A percentile compares a stretch with the other conserved stretches of the same genome.
Evolutionary conservation across 257 asterid species (phyloP).

Genomic region (Penstemon davidsonii): DNA sequence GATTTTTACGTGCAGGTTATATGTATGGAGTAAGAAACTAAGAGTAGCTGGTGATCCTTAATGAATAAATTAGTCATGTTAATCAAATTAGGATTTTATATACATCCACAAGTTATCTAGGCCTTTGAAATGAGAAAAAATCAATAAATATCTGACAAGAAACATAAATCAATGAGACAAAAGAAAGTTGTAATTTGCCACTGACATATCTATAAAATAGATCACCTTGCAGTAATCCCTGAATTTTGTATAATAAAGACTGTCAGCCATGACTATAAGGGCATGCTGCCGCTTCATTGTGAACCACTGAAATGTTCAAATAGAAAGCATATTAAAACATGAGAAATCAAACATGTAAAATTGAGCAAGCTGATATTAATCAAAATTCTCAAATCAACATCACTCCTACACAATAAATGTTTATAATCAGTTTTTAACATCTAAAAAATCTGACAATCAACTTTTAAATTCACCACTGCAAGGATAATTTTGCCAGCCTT

Average conservation of each 20-base stretch:
- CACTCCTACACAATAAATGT: slow-evolving; percentile 22
- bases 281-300: slow-evolving; percentile 98
- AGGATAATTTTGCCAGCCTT: background rate
- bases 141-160: slow-evolving; percentile 1
- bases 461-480: background rate
- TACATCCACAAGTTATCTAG: slow-evolving; percentile 1
- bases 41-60: background rate
- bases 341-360: slow-evolving; percentile 24
- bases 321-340: slow-evolving; percentile 18
- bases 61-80: background rate
- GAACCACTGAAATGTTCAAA: slow-evolving; percentile 80
- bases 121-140: slow-evolving; percentile 5
- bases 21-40: background rate
- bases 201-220: background rate
- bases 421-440: background rate
- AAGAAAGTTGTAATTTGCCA: slow-evolving; percentile 3
- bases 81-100: background rate
- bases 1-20: slow-evolving; percentile 1
- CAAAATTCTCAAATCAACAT: background rate
- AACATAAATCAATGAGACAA: background rate
- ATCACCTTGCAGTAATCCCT: slow-evolving; percentile 83
- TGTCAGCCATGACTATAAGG: slow-evolving; percentile 73
- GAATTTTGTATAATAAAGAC: slow-evolving; percentile 86
- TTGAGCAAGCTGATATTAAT: slow-evolving; percentile 21
- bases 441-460: background rate